A percentile compares a stretch with the other conserved stretches of the same genome.
phyloP scores from a whole-genome alignment of 2,329 filamentous ascomycete species.

The Penicillium sp. region DNA sequence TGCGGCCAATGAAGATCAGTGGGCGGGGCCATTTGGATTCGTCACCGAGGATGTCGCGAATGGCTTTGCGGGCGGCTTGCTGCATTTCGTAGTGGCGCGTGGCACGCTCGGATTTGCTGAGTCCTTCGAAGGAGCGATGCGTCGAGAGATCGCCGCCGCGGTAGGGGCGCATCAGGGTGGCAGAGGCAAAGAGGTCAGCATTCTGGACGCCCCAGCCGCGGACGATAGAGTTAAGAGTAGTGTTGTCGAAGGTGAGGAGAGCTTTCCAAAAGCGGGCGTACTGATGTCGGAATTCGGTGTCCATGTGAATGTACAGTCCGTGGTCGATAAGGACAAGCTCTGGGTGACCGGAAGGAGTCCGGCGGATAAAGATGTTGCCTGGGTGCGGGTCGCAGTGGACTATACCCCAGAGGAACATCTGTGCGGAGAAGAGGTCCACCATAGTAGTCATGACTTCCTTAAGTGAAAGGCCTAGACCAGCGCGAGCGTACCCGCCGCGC shows the following conservation, averaged over 20 bases:
- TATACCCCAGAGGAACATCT: slow-evolving; percentile 96
- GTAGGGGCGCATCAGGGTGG: slow-evolving; percentile 83
- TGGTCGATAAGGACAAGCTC: slow-evolving; percentile 96
- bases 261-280: slow-evolving; percentile 93
- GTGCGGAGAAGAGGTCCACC: slow-evolving; percentile 89
- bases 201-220: slow-evolving; percentile 78
- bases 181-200: slow-evolving; percentile 81
- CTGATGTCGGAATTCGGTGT: slow-evolving; percentile 69
- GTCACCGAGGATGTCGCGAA: slow-evolving; percentile 73
- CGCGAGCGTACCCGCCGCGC: slow-evolving; percentile 62
- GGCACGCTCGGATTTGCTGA: slow-evolving; percentile 47
- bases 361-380: slow-evolving; percentile 91
- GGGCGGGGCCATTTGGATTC: slow-evolving; percentile 84
- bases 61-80: slow-evolving; percentile 58
- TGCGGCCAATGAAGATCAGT: slow-evolving; percentile 83
- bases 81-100: slow-evolving; percentile 69
- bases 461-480: slow-evolving; percentile 72
- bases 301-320: slow-evolving; percentile 89
- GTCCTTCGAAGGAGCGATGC: slow-evolving; percentile 46
- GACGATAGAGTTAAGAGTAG: slow-evolving; percentile 63
- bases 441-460: slow-evolving; percentile 93
- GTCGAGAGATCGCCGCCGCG: slow-evolving; percentile 68
- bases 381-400: slow-evolving; percentile 97
- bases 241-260: slow-evolving; percentile 86
- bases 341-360: slow-evolving; percentile 67